These are phyloP conservation scores for Fraxinus anomala DNA, from an alignment of 257 asterid genomes.

Conservation along the genomic window DNA sequence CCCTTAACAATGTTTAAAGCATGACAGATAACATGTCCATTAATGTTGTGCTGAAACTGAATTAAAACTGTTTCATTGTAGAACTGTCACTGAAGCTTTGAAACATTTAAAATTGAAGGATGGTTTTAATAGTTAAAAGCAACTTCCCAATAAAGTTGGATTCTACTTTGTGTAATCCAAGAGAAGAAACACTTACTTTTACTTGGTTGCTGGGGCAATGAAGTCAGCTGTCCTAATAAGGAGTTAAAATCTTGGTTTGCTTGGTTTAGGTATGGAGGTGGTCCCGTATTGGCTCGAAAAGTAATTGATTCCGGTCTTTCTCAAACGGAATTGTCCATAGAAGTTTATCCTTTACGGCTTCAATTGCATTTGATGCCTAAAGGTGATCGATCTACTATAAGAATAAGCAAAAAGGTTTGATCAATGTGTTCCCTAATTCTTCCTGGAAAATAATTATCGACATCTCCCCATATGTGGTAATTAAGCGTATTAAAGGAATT, in stretches of 20 bases:
- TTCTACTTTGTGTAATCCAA: constrained; percentile 7
- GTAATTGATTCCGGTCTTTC: constrained; percentile 92
- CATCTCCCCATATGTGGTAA: not conserved
- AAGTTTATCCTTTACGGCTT: constrained; percentile 93
- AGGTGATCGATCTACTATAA: constrained; percentile 68
- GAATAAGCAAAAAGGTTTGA: constrained; percentile 95
- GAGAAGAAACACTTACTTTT: constrained; percentile 4
- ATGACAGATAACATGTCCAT: not conserved
- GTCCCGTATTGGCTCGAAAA: constrained; percentile 84
- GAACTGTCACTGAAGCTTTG: not conserved
- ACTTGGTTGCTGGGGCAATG: not conserved
- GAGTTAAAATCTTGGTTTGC: constrained; percentile 33
- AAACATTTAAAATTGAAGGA: not conserved
- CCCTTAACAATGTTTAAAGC: not conserved
- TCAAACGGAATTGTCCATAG: constrained; percentile 91
- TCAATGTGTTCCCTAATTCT: constrained; percentile 22
- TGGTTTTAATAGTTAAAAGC: constrained; percentile 7
- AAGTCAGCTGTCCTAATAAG: not conserved
- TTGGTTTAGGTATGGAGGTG: constrained; percentile 91
- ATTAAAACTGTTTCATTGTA: constrained; percentile 6
- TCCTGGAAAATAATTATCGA: not conserved
- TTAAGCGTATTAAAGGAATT: constrained; percentile 21
- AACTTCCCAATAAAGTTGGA: constrained; percentile 10
- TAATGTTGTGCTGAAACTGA: constrained; percentile 9
- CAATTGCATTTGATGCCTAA: constrained; percentile 93